Conservation (phyloP, 2,329 filamentous ascomycete genomes). For the Sporothrix brunneoviolacea region DNA sequence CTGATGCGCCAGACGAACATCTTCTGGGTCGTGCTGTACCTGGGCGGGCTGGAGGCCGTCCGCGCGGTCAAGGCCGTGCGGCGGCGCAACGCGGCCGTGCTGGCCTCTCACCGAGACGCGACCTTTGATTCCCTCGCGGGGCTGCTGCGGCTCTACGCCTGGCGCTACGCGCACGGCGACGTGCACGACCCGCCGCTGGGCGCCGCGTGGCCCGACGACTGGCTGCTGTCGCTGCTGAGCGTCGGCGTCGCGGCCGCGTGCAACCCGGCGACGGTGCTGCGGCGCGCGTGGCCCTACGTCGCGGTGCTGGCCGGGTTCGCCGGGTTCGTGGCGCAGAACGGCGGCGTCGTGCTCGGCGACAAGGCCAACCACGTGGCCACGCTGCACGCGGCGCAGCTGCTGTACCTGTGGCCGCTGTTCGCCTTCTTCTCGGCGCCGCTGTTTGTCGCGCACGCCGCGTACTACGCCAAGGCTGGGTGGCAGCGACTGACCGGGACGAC, state of each 20-base stretch:
- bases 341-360: slow-evolving; percentile 87
- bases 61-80: slow-evolving; percentile 36
- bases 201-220: slow-evolving; percentile 44
- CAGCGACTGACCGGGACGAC: background rate
- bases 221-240: slow-evolving; percentile 54
- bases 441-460: slow-evolving; percentile 34
- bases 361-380: slow-evolving; percentile 91
- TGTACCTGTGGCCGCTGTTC: slow-evolving; percentile 90
- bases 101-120: slow-evolving; percentile 16
- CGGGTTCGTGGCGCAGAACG: slow-evolving; percentile 77
- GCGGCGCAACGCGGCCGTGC: background rate
- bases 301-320: slow-evolving; percentile 61
- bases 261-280: slow-evolving; percentile 40
- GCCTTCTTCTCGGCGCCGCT: slow-evolving; percentile 84
- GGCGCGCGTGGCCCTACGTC: slow-evolving; percentile 52
- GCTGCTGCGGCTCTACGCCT: slow-evolving; percentile 32
- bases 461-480: background rate
- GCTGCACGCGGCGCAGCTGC: slow-evolving; percentile 82
- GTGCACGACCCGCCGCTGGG: slow-evolving; percentile 49
- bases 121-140: slow-evolving; percentile 26
- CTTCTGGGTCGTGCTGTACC: slow-evolving; percentile 83
- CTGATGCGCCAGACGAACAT: slow-evolving; percentile 91
- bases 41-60: slow-evolving; percentile 55
- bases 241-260: slow-evolving; percentile 51
- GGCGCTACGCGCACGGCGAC: slow-evolving; percentile 43